Conservation (phyloP, 495 filamentous ascomycete species). For the Aspergillus avenaceus region DNA sequence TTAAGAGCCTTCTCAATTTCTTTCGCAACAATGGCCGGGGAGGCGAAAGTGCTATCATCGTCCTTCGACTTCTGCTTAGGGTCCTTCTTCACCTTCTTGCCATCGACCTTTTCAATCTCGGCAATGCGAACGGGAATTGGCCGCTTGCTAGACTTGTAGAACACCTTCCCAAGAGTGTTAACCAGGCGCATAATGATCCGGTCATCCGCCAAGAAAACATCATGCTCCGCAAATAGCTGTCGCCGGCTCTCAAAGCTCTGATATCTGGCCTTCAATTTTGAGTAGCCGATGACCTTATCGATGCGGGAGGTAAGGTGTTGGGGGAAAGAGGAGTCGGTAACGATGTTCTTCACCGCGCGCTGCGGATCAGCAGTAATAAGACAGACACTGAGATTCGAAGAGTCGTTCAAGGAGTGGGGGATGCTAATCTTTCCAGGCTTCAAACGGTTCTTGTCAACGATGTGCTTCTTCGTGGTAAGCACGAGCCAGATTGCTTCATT, state of each 20-base stretch:
- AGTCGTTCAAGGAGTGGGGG: slow-evolving; percentile 66
- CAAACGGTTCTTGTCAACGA: slow-evolving; percentile 67
- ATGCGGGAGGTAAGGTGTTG: slow-evolving; percentile 65
- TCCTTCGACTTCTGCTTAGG: slow-evolving; percentile 33
- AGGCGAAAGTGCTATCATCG: slow-evolving; percentile 37
- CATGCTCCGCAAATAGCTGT: slow-evolving; percentile 78
- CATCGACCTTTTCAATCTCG: slow-evolving; percentile 59
- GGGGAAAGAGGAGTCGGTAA: slow-evolving; percentile 72
- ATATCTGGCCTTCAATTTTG: slow-evolving; percentile 82
- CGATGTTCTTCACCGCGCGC: slow-evolving; percentile 81
- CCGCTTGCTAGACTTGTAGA: slow-evolving; percentile 80
- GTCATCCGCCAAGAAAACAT: slow-evolving; percentile 85
- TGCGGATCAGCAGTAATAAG: slow-evolving; percentile 84
- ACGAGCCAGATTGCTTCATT: slow-evolving; percentile 76
- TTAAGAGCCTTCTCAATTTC: slow-evolving; percentile 70
- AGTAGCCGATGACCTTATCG: slow-evolving; percentile 73
- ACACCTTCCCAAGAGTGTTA: slow-evolving; percentile 74
- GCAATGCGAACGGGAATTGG: slow-evolving; percentile 79
- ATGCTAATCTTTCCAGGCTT: slow-evolving; percentile 68
- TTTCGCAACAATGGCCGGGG: slow-evolving; percentile 54
- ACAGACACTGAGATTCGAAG: slow-evolving; percentile 65
- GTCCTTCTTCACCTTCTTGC: slow-evolving; percentile 58
- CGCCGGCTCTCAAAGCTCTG: slow-evolving; percentile 80
- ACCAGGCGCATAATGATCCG: slow-evolving; percentile 75
- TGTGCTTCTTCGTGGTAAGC: slow-evolving; percentile 86